Evolutionary conservation across 2,329 filamentous ascomycete species (phyloP).

Genomic region (Pestalotiopsis sp.): DNA sequence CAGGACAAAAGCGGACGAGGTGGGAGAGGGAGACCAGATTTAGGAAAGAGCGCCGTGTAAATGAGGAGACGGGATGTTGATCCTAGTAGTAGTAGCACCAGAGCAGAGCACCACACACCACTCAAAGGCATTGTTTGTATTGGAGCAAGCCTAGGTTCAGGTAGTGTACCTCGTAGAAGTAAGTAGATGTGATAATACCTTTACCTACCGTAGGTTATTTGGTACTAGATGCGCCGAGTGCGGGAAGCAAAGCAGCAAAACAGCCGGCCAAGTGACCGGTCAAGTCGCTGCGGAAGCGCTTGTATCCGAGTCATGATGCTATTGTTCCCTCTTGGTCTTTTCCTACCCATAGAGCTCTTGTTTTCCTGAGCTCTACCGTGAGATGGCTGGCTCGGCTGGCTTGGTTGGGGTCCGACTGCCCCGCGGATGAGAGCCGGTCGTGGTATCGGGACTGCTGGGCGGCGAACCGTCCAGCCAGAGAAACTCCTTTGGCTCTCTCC

Average conservation of each 20-base stretch:
- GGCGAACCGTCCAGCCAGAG: neutral
- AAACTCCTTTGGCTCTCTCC: neutral
- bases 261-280: neutral
- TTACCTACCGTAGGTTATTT: no score
- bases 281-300: neutral
- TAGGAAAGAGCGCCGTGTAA: neutral
- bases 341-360: neutral
- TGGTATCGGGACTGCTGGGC: neutral
- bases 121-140: no score
- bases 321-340: neutral
- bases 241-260: neutral
- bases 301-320: neutral
- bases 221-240: neutral
- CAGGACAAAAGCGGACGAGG: neutral
- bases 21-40: neutral
- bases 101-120: neutral
- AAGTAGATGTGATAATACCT: neutral
- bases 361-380: neutral
- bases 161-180: neutral
- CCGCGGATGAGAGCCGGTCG: neutral
- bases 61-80: neutral
- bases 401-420: neutral
- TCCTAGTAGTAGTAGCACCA: neutral
- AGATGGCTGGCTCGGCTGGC: neutral
- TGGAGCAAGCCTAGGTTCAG: neutral